Percentiles rank a stretch among this genome's conserved stretches.
These are phyloP conservation scores for Alternaria burnsii DNA, from an alignment of 2,329 filamentous ascomycete species.

Conservation along the genomic window DNA sequence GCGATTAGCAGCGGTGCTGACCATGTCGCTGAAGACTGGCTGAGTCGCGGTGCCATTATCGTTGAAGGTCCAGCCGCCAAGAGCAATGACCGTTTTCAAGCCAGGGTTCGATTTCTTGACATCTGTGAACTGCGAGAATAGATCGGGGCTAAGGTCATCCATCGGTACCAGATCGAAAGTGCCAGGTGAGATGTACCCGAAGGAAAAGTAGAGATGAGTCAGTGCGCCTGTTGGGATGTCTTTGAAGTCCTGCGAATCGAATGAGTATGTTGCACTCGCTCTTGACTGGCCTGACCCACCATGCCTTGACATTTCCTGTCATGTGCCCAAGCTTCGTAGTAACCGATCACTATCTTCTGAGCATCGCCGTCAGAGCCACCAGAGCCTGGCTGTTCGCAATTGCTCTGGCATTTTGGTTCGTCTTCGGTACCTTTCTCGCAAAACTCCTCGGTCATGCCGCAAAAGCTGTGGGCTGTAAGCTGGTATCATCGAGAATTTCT, in stretches of 20 bases:
- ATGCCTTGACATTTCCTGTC: constrained; percentile 1
- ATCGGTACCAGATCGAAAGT: constrained; percentile 5
- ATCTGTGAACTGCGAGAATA: neutral
- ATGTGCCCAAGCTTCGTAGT: constrained; percentile 10
- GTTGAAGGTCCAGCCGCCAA: constrained; percentile 55
- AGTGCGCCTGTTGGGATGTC: neutral
- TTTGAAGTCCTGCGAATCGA: too few relatives aligned
- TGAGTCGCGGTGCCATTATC: constrained; percentile 46
- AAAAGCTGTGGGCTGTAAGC: neutral
- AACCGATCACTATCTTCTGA: constrained; percentile 4
- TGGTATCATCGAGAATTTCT: too few relatives aligned
- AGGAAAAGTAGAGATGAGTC: constrained; percentile 9
- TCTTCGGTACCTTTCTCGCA: neutral
- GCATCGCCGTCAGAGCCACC: too few relatives aligned
- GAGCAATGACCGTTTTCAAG: constrained; percentile 45
- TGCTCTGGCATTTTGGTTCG: constrained; percentile 4
- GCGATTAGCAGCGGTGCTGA: constrained; percentile 21
- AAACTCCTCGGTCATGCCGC: constrained; percentile 6
- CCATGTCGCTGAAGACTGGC: constrained; percentile 42
- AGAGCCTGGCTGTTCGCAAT: neutral
- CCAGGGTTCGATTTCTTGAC: constrained; percentile 41
- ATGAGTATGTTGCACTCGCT: too few relatives aligned
- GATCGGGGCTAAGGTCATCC: neutral
- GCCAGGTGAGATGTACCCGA: neutral
- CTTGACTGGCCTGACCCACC: neutral